Evolutionary conservation across 441 rosid species (phyloP).

Genomic region (Hypseocharis bilobata): DNA sequence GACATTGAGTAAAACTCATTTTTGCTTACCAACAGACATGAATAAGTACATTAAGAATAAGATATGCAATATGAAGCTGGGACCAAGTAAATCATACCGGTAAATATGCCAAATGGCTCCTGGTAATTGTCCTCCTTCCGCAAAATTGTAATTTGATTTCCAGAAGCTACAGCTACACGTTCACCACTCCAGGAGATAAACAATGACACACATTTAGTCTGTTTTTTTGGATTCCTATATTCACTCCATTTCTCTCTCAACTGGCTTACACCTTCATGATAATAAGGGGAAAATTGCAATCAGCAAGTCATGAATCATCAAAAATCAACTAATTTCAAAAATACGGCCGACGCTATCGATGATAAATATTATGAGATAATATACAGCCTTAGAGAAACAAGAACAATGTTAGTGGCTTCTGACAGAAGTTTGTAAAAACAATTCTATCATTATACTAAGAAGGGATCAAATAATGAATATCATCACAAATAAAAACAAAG

Average conservation of each 20-base stretch:
- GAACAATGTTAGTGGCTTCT: no score
- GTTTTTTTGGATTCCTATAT: slow-evolving; percentile 39
- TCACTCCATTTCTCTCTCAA: slow-evolving; percentile 63
- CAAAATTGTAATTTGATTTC: slow-evolving; percentile 59
- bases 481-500: no score
- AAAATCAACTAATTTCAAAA: slow-evolving; percentile 8
- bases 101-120: slow-evolving; percentile 58
- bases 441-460: no score
- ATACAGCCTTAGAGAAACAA: no score
- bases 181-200: slow-evolving; percentile 71
- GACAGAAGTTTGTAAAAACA: no score
- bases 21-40: background rate
- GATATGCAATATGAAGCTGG: background rate
- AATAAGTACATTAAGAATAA: background rate
- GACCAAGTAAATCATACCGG: slow-evolving; percentile 39
- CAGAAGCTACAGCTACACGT: slow-evolving; percentile 73
- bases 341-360: no score
- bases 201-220: slow-evolving; percentile 40
- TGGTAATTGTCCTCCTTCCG: slow-evolving; percentile 58
- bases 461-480: no score
- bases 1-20: background rate
- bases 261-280: slow-evolving; percentile 49
- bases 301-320: background rate
- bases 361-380: no score
- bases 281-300: slow-evolving; percentile 3